Conservation (phyloP, 179 eudicot species). For the Drosera spatulata region DNA sequence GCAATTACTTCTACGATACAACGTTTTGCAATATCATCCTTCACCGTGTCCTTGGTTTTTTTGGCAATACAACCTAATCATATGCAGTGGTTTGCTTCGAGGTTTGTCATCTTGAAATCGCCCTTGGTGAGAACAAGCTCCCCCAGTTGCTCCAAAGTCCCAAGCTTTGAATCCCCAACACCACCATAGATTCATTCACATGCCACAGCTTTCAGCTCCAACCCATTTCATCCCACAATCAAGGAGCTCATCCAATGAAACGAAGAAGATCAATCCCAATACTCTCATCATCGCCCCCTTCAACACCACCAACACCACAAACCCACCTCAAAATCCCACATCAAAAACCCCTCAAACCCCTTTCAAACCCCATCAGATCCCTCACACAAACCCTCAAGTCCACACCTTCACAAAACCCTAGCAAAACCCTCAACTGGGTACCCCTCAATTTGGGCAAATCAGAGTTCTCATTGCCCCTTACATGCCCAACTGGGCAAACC, state of each 20-base stretch:
- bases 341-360: constrained; percentile 18
- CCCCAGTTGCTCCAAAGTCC: too few species aligned
- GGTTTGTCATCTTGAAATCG: too few species aligned
- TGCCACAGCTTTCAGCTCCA: too few species aligned
- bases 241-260: constrained; percentile 8
- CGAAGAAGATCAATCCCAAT: constrained; percentile 5
- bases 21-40: too few species aligned
- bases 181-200: too few species aligned
- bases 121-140: too few species aligned
- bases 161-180: too few species aligned
- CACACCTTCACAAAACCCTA: constrained; percentile 11
- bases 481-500: constrained; percentile 94
- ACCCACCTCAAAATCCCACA: constrained; percentile 16
- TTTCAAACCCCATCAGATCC: constrained; percentile 20
- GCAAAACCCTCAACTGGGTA: constrained; percentile 32
- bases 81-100: too few species aligned
- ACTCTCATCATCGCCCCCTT: constrained; percentile 14
- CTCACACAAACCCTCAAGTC: constrained; percentile 20
- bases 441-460: constrained; percentile 57
- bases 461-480: constrained; percentile 62
- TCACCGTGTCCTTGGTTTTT: too few species aligned
- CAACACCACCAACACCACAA: constrained; percentile 33
- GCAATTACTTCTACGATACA: too few species aligned
- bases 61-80: too few species aligned
- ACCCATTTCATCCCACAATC: too few species aligned